phyloP scores from a whole-genome alignment of 2,329 filamentous ascomycete species.

The Xylariaceae sp. region DNA sequence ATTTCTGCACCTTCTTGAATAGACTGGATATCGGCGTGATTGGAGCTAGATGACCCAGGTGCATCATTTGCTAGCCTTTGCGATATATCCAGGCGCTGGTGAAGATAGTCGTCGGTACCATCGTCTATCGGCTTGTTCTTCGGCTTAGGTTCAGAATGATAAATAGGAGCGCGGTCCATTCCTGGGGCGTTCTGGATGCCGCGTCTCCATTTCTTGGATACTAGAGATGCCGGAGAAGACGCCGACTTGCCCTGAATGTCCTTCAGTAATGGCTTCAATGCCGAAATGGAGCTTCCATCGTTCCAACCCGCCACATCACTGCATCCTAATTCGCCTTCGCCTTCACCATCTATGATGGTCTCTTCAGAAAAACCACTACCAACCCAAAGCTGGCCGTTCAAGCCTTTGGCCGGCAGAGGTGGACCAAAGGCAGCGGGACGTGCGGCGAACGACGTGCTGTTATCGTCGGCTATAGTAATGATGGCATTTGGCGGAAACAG shows the following conservation, averaged over 20 bases:
- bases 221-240: constrained; percentile 28
- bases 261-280: constrained; percentile 39
- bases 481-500: constrained; percentile 93
- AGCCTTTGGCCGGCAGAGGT: constrained; percentile 63
- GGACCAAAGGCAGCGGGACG: constrained; percentile 92
- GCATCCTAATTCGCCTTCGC: constrained; percentile 85
- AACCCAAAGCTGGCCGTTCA: constrained; percentile 90
- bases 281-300: constrained; percentile 49
- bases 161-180: constrained; percentile 26
- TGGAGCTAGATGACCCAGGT: constrained; percentile 34
- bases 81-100: constrained; percentile 43
- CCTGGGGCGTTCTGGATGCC: constrained; percentile 32
- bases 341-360: constrained; percentile 54
- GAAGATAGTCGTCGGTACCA: constrained; percentile 80
- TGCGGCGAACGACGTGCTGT: constrained; percentile 93
- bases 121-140: constrained; percentile 49
- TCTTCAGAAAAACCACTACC: constrained; percentile 88
- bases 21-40: constrained; percentile 87
- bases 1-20: constrained; percentile 91
- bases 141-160: constrained; percentile 28
- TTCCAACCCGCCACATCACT: constrained; percentile 91
- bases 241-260: constrained; percentile 29
- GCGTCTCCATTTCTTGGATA: constrained; percentile 35
- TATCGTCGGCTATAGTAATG: constrained; percentile 95
- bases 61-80: constrained; percentile 34